Base-by-base conservation (phyloP, 208 protist species). In the Trypanosoma mega region DNA sequence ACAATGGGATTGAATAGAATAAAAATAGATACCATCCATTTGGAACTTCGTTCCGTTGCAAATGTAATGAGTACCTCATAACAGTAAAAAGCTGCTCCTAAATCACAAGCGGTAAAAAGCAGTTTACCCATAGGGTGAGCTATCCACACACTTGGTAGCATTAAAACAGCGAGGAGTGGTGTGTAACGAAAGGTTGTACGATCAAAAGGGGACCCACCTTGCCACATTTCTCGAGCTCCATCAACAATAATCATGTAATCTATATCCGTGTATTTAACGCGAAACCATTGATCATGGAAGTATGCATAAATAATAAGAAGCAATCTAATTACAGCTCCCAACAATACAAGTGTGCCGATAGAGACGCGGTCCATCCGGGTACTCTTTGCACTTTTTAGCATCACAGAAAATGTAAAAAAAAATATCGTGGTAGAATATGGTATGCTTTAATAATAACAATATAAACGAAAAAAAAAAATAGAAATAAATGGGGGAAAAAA, bases 221-320 rank as follows among this genome's bases (percentile, higher is more conserved):
- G 18, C n/a, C 81, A 63, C 63, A 97, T 84, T 23, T 85, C 74
- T 43, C 46, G n/a, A 7, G 97, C 93, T 5, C 92, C 97, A 59
- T 98, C 97, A 3, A 96, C 90, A 58, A 98, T 92, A 44, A 98
- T 97, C 72, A 81, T 79, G 69, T 98, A 98, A 76, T 98, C 97
- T 23, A 98, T 97, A 69, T 98, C 97, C 6, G 96, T 98, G 65
- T 98, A 98, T 78, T 97, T 97, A 18, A 98, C 85, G 9, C 77
- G 63, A 33, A 92, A 90, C 45, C 71, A 66, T 21, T 54, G 36
- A 58, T 98, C 94, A 30, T 96, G 87, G 47, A 85, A 92, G 3
- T 68, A 56, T 27, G 87, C 76, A 66, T 94, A 97, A 6, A 80
- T 20, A 11, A 96, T 59, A 16, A 97, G 62, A 14, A 70, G 12